These are phyloP conservation scores for Calocera viscosa DNA, from an alignment of 768 basidiomycete species.

Conservation along the genomic window DNA sequence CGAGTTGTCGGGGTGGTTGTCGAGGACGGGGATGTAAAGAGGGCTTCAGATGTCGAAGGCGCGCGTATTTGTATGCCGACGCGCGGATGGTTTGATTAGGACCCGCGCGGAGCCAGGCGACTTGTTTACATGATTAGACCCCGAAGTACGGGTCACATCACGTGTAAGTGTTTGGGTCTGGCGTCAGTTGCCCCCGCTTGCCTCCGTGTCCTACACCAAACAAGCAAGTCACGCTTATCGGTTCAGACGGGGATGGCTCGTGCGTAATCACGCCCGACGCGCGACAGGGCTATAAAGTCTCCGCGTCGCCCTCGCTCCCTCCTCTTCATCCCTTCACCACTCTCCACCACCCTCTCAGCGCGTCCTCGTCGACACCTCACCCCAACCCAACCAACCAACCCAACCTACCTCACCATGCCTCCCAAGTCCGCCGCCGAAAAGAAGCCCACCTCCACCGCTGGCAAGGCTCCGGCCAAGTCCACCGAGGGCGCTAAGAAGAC, in stretches of 20 bases:
- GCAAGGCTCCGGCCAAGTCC: conserved; percentile 48
- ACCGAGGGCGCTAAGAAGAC: conserved; percentile 32
- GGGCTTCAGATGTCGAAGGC: not conserved
- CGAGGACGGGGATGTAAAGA: conserved; percentile 5
- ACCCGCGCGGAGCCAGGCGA: not conserved
- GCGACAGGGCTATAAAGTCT: conserved; percentile 8
- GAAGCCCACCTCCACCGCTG: conserved; percentile 42
- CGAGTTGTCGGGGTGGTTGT: conserved; percentile 4
- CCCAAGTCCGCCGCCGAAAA: conserved; percentile 39
- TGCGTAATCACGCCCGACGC: conserved; percentile 9
- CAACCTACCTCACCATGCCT: conserved; percentile 20
- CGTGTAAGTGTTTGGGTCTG: conserved; percentile 7
- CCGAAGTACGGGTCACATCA: not conserved
- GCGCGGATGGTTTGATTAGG: conserved; percentile 3
- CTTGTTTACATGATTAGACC: not conserved
- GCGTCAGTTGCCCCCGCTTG: not conserved
- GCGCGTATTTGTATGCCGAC: conserved; percentile 8
- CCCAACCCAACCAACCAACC: not conserved
- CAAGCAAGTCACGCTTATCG: conserved; percentile 7
- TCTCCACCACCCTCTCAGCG: not conserved
- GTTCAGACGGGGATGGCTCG: not conserved
- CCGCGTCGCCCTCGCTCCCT: conserved; percentile 4
- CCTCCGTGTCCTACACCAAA: not conserved
- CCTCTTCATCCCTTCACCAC: not conserved
- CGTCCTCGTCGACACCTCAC: not conserved